A percentile compares a stretch with the other conserved stretches of the same genome.
Conservation (phyloP, 805 yeast genomes). For the Candida pseudoglaebosa region DNA sequence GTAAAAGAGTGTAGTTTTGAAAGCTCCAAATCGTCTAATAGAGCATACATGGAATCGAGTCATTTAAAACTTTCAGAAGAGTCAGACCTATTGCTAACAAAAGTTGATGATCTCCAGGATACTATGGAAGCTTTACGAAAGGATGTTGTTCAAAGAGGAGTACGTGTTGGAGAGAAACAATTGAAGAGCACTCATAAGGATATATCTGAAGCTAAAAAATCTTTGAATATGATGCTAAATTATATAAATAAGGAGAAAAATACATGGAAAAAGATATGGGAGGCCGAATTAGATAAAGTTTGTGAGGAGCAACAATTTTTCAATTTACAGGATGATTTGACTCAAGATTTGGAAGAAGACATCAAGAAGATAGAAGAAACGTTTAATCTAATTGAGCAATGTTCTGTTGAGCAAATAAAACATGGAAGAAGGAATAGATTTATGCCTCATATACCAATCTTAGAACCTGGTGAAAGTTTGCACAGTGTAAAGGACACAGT, state of each 20-base stretch:
- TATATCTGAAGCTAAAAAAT: slow-evolving; percentile 50
- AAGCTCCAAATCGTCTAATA: slow-evolving; percentile 31
- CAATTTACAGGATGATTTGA: slow-evolving; percentile 82
- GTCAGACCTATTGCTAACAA: slow-evolving; percentile 68
- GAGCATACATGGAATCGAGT: slow-evolving; percentile 71
- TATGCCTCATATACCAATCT: slow-evolving; percentile 42
- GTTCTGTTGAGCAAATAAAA: slow-evolving; percentile 73
- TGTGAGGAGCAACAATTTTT: slow-evolving; percentile 93
- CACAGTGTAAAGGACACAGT: slow-evolving; percentile 70
- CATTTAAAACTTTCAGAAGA: slow-evolving; percentile 70
- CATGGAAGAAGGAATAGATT: slow-evolving; percentile 41
- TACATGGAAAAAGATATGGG: slow-evolving; percentile 91
- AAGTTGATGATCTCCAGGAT: slow-evolving; percentile 90
- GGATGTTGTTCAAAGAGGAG: slow-evolving; percentile 90
- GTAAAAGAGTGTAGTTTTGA: slow-evolving; percentile 48
- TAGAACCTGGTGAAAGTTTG: slow-evolving; percentile 61
- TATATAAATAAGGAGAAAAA: slow-evolving; percentile 71
- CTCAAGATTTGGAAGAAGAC: slow-evolving; percentile 77
- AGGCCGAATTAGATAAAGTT: slow-evolving; percentile 79
- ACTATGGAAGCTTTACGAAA: slow-evolving; percentile 81
- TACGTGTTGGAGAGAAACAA: slow-evolving; percentile 73
- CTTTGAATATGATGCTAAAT: slow-evolving; percentile 50
- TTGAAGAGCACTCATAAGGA: slow-evolving; percentile 63
- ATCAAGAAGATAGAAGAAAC: slow-evolving; percentile 77
- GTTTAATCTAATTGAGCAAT: slow-evolving; percentile 72